Conservation (phyloP, 768 basidiomycete species). For the Holtermanniella nyarrowii region DNA sequence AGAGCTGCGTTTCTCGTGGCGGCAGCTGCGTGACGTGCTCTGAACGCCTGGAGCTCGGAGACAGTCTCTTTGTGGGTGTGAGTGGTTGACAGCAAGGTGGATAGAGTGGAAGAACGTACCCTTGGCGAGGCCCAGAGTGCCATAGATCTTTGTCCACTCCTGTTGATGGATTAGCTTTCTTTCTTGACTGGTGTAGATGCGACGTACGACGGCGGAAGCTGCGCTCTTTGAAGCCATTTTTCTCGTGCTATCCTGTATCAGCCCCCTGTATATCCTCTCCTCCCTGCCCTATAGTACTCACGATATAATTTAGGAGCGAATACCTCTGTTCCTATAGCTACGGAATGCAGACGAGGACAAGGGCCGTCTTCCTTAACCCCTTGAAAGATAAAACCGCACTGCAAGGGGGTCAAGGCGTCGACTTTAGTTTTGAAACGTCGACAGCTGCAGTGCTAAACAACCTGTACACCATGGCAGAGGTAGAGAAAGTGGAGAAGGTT, state of each 20-base stretch:
- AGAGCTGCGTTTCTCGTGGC: constrained; percentile 34
- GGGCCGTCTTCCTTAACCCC: no score
- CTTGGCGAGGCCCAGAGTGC: constrained; percentile 41
- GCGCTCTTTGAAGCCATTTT: constrained; percentile 38
- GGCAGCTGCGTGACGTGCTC: constrained; percentile 87
- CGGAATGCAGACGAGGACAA: no score
- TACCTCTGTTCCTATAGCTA: no score
- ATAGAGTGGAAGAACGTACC: constrained; percentile 10
- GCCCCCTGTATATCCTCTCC: no score
- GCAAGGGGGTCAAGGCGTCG: background rate
- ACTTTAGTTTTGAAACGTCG: background rate
- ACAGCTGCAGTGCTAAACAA: background rate
- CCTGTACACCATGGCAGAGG: background rate
- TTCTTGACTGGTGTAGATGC: background rate
- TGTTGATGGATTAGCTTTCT: constrained; percentile 3
- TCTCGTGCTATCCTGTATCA: no score
- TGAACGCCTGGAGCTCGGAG: constrained; percentile 81
- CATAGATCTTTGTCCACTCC: constrained; percentile 43
- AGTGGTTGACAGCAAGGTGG: background rate
- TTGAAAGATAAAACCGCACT: no score
- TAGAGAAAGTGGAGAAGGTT: background rate
- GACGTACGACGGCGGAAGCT: constrained; percentile 29
- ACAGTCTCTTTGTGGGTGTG: constrained; percentile 61
- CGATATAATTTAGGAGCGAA: no score
- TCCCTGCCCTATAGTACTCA: no score